Base-by-base conservation (phyloP, 2,329 filamentous ascomycete species). In the Aspergillus ustus region DNA sequence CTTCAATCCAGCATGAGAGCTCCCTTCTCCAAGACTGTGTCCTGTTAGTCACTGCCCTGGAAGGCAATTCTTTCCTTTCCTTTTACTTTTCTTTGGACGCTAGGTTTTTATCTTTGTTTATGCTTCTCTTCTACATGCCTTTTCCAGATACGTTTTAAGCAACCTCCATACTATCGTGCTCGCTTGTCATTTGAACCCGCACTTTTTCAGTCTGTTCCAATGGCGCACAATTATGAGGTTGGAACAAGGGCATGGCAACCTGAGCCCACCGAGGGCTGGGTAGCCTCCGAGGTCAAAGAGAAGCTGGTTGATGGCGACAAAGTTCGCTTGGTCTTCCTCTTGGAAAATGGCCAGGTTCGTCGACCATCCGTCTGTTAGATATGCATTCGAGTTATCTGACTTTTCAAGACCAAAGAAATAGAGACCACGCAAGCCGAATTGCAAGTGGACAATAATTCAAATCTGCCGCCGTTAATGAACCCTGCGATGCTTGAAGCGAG, bases 211-310 rank as follows among this genome's bases (percentile, higher is more conserved):
- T 40, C 29, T 51, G 43, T 56, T 60, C 61, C 65, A 60, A 73
- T 97, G 93, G 92, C 92, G 83, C 91, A 96, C 81, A 92, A 87
- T 77, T 98, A 96, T 83, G 93, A 98, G 85, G 88, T 97, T 75
- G 95, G 94, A 76, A 98, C 94, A 73, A 89, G 92, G 87, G 95
- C 93, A 77, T 99, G 95, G 95, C 95, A 98, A 86, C 93, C 95
- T 72, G 95, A 99, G 83, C 83, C 87, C 77, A 91, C 91, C 64
- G 94, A 99, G 81, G 95, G 95, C 81, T 99, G 95, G 94, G 88
- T 99, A 78, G 91, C 93, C 76, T 97, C 95, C 51, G 93, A 98
- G 84, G 91, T 99, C 71, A 85, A 90, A 77, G 90, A 91, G 80
- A 97, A 95, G 84, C 85, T 86, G 60, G 82, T 92, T 68, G 85